These are phyloP conservation scores for Periconia sp. DNA, from an alignment of 2,329 filamentous ascomycete species.

Conservation along the genomic window DNA sequence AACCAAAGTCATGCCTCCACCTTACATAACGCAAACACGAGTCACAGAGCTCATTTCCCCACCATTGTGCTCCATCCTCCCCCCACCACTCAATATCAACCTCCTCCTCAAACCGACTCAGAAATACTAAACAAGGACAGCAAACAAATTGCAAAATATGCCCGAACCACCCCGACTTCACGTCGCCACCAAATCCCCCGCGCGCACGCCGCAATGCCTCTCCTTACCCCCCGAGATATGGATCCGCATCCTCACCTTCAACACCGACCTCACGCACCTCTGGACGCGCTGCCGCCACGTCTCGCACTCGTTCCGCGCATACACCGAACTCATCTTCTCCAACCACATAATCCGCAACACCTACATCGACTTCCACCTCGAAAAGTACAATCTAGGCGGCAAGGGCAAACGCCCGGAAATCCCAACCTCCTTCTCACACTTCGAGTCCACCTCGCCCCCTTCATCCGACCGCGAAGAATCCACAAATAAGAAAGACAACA, in stretches of 20 bases:
- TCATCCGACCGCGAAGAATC: background rate
- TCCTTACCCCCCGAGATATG: conserved; percentile 37
- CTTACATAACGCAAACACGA: too few relatives aligned
- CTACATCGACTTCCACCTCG: conserved; percentile 30
- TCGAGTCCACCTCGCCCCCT: background rate
- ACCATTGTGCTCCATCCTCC: too few relatives aligned
- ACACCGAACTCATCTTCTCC: conserved; percentile 32
- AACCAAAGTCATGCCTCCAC: too few relatives aligned
- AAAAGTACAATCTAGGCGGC: conserved; percentile 38
- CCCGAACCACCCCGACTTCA: too few relatives aligned
- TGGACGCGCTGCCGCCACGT: conserved; percentile 33
- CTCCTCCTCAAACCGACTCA: too few relatives aligned
- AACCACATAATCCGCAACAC: conserved; percentile 23
- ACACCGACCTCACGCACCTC: conserved; percentile 32
- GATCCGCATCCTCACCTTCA: conserved; percentile 35
- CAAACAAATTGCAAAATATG: too few relatives aligned
- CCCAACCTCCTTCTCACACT: conserved; percentile 16
- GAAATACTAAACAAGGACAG: too few relatives aligned
- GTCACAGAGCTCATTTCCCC: too few relatives aligned
- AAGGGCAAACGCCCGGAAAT: conserved; percentile 30
- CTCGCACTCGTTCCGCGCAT: conserved; percentile 29
- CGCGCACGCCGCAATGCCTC: conserved; percentile 15
- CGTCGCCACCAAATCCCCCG: too few relatives aligned
- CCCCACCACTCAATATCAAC: too few relatives aligned
- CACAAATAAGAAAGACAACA: conserved; percentile 1